These are phyloP conservation scores for Patellaria atrata DNA, from an alignment of 495 filamentous ascomycete genomes.

Conservation along the genomic window DNA sequence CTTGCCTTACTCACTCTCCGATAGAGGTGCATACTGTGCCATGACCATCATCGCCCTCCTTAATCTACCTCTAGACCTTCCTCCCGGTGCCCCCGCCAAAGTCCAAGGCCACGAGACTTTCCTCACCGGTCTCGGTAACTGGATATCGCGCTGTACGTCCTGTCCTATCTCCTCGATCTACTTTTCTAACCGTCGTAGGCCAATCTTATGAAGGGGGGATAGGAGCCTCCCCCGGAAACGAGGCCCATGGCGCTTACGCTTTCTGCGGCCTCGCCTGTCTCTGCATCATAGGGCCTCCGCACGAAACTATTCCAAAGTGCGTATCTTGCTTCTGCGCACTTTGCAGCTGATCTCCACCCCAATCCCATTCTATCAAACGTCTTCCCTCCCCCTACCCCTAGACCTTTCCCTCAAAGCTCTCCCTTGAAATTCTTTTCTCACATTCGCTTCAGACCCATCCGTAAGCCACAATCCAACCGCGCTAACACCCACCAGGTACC, in stretches of 20 bases:
- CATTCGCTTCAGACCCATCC: no score
- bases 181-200: constrained; percentile 33
- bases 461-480: no score
- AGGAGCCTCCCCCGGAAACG: constrained; percentile 60
- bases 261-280: constrained; percentile 87
- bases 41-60: constrained; percentile 69
- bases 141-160: constrained; percentile 62
- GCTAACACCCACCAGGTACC: constrained; percentile 29
- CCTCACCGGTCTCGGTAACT: constrained; percentile 55
- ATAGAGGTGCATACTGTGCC: constrained; percentile 79
- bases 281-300: constrained; percentile 64
- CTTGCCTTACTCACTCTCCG: constrained; percentile 6
- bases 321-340: no score
- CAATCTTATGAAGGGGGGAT: constrained; percentile 94
- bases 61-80: constrained; percentile 63
- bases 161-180: constrained; percentile 5
- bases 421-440: no score
- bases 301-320: constrained; percentile 52
- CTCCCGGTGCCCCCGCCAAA: constrained; percentile 43
- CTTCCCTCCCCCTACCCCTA: background rate
- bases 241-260: constrained; percentile 93
- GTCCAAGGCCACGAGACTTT: constrained; percentile 37
- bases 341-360: no score
- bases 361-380: no score
- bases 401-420: background rate